Evolutionary conservation across 2,329 filamentous ascomycete genomes (phyloP).

Genomic region (Monosporascus ibericus): DNA sequence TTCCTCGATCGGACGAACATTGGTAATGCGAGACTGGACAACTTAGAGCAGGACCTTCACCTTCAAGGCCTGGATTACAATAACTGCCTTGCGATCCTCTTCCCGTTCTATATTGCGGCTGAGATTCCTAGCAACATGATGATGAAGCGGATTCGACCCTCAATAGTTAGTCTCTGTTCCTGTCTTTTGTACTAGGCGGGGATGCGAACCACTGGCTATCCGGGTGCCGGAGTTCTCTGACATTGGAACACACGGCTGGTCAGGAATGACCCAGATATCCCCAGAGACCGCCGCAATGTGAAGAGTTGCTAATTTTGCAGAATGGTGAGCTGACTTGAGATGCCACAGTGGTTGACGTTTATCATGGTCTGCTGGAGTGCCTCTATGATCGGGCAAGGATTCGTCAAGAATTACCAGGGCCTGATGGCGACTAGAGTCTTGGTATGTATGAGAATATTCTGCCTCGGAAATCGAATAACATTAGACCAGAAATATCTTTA

Average conservation of each 20-base stretch:
- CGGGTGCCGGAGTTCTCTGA: too few species aligned
- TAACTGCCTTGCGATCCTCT: conserved; percentile 51
- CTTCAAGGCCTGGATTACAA: conserved; percentile 59
- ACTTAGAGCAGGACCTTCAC: conserved; percentile 30
- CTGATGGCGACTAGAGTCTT: conserved; percentile 35
- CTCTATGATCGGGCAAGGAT: conserved; percentile 14
- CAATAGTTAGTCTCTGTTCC: conserved; percentile 25
- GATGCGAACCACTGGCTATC: too few species aligned
- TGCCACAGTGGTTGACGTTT: conserved; percentile 46
- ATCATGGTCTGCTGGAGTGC: conserved; percentile 50
- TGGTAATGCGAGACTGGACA: conserved; percentile 33
- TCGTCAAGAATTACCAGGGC: conserved; percentile 18
- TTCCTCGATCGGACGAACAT: conserved; percentile 48
- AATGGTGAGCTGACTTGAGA: not conserved
- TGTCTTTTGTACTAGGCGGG: too few species aligned
- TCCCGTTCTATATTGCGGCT: conserved; percentile 58
- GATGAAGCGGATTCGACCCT: conserved; percentile 54
- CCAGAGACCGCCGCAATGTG: conserved; percentile 43
- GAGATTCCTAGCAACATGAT: conserved; percentile 57
- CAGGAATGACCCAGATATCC: conserved; percentile 33
- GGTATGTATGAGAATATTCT: too few species aligned
- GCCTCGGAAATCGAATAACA: too few species aligned
- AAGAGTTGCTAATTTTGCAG: conserved; percentile 50
- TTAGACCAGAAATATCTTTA: too few species aligned
- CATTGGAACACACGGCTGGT: too few species aligned